Evolutionary conservation across 176 grass and related monocot species (phyloP), one percentile per base, ranked within the genome.

Genomic region (Triticum urartu): DNA sequence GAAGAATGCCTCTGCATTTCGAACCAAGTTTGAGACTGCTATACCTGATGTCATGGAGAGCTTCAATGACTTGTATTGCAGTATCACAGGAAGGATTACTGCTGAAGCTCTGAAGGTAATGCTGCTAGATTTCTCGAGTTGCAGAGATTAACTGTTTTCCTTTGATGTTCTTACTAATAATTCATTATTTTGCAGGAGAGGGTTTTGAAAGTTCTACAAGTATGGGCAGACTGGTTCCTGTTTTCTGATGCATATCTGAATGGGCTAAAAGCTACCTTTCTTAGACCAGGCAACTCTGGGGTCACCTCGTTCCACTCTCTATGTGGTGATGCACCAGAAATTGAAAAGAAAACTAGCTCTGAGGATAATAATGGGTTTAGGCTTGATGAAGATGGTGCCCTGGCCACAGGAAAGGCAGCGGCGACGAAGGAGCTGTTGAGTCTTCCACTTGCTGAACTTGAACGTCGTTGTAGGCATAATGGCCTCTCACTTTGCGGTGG

Each of bases 211-310:
- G 97, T 99, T 83, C 83, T 99, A 87, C 97, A 96, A 90, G 97
- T 99, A 83, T 99, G 97, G 97, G 94, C 90, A 64, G 97, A 99
- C 77, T 99, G 97, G 97, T 99, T 99, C 80, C 86, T 99, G 52
- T 99, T 99, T 89, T 99, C 97, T 18, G 97, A 99, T 90, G 94
- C 92, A 88, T 99, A 93, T 80, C 77, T 99, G 79, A 96, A 94
- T 87, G 97, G 97, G 42, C 32, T 99, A 70, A 88, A 94, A 67
- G 89, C 89, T 77, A 96, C 94, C 64, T 99, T 99, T 89, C 92
- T 99, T 88, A 87, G 97, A 88, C 90, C 92, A 40, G 84, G 90
- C 82, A 94, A 96, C 78, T 96, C 90, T 54, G 97, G 97, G 45
- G 94, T 99, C 42, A 76, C 80, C 24, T 81, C 89, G 14, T 99